phyloP scores from a whole-genome alignment of 768 basidiomycete species.

The Boletus vinaceobasis region DNA sequence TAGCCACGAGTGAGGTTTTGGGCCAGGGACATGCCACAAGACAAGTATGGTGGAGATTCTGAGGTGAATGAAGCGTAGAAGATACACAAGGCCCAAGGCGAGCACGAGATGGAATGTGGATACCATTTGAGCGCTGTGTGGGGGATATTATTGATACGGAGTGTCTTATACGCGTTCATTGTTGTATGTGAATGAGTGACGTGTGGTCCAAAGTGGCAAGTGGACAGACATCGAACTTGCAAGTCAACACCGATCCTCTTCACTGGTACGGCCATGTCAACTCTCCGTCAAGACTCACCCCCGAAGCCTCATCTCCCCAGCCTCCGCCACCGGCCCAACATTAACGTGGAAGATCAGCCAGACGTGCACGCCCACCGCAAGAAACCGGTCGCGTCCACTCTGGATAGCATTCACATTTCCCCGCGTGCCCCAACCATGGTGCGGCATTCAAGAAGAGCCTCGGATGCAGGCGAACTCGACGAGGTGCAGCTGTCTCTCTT shows the following conservation, averaged over 20 bases:
- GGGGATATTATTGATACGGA: background rate
- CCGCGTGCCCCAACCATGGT: slow-evolving; percentile 47
- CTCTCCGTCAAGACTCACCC: slow-evolving; percentile 22
- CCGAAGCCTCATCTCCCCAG: slow-evolving; percentile 25
- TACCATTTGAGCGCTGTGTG: slow-evolving; percentile 6
- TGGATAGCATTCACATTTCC: slow-evolving; percentile 56
- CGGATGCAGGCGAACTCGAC: slow-evolving; percentile 37
- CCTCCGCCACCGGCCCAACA: slow-evolving; percentile 30
- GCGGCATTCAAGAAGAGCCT: slow-evolving; percentile 32
- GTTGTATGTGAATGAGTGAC: slow-evolving; percentile 8
- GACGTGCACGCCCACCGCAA: slow-evolving; percentile 34
- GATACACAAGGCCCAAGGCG: slow-evolving; percentile 24
- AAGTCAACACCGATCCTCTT: slow-evolving; percentile 5
- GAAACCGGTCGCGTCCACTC: slow-evolving; percentile 55
- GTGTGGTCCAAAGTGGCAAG: slow-evolving; percentile 13
- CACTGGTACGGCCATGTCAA: slow-evolving; percentile 22
- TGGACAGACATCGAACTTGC: slow-evolving; percentile 2
- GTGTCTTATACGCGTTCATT: slow-evolving; percentile 6
- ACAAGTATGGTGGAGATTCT: slow-evolving; percentile 31
- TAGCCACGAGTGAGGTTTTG: slow-evolving; percentile 43
- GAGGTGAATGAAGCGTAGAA: slow-evolving; percentile 35
- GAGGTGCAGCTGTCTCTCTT: slow-evolving; percentile 63
- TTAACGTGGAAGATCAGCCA: slow-evolving; percentile 38
- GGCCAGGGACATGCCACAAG: slow-evolving; percentile 52
- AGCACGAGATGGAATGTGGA: slow-evolving; percentile 7